Percentiles rank a stretch among this genome's conserved stretches.
These are phyloP conservation scores for Cladosporium phlei DNA, from an alignment of 2,329 filamentous ascomycete species.

Conservation along the genomic window DNA sequence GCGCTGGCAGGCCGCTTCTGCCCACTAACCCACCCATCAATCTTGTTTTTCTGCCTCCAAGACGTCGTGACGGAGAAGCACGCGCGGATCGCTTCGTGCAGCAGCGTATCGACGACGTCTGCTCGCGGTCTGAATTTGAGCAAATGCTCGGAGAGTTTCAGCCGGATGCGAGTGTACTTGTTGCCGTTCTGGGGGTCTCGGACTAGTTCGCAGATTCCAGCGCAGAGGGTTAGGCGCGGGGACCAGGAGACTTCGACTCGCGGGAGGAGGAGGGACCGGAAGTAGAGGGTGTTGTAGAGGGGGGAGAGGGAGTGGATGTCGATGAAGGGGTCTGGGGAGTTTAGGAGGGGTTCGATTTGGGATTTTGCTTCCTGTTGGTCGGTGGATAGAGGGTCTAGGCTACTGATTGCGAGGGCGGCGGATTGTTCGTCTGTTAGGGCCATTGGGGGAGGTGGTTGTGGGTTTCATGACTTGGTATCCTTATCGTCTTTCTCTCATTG, in stretches of 20 bases:
- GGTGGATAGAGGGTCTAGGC: constrained; percentile 30
- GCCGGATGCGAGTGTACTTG: constrained; percentile 37
- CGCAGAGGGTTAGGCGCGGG: constrained; percentile 41
- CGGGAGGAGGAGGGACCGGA: constrained; percentile 35
- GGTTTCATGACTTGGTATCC: too few relatives aligned
- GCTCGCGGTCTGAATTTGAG: constrained; percentile 41
- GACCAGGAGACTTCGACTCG: constrained; percentile 43
- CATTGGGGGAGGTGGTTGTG: constrained; percentile 26
- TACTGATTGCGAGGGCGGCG: constrained; percentile 36
- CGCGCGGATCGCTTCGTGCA: constrained; percentile 44
- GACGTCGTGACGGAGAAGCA: constrained; percentile 45
- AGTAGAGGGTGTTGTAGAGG: constrained; percentile 41
- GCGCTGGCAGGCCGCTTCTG: constrained; percentile 1
- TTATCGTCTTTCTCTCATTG: too few relatives aligned
- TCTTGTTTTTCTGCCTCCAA: constrained; percentile 42
- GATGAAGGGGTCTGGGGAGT: constrained; percentile 35
- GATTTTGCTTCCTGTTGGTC: constrained; percentile 32
- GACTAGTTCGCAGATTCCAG: constrained; percentile 43
- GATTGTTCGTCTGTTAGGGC: constrained; percentile 39
- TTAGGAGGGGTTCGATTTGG: constrained; percentile 36
- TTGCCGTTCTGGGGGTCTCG: constrained; percentile 32
- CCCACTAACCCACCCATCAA: constrained; percentile 37
- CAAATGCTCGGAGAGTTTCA: constrained; percentile 42
- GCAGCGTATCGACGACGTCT: constrained; percentile 41
- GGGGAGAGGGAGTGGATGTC: constrained; percentile 39